Evolutionary conservation across 2,329 filamentous ascomycete genomes (phyloP).

Genomic region (Acrodontium crateriforme): DNA sequence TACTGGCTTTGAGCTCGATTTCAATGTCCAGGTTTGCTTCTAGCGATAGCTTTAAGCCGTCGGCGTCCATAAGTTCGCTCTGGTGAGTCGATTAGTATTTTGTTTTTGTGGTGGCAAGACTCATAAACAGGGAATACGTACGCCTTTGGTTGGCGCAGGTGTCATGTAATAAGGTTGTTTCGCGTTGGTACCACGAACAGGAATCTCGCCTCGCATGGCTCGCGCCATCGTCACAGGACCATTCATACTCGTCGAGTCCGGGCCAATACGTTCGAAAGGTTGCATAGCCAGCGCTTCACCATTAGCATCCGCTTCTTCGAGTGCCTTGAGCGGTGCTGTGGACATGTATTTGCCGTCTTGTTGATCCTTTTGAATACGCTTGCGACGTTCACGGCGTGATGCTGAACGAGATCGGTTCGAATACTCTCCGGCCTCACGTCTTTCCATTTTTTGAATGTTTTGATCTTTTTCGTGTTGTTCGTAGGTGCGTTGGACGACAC

Average conservation of each 20-base stretch:
- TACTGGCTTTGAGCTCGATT: conserved; percentile 72
- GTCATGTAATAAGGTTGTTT: conserved; percentile 32
- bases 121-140: too few relatives aligned
- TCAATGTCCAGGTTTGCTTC: conserved; percentile 73
- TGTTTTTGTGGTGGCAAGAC: too few relatives aligned
- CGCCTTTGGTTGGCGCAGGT: conserved; percentile 11
- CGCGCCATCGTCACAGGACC: conserved; percentile 41
- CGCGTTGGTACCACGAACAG: conserved; percentile 38
- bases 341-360: conserved; percentile 39
- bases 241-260: conserved; percentile 42
- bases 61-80: conserved; percentile 36
- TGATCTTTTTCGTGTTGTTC: conserved; percentile 34
- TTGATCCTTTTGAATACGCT: conserved; percentile 31
- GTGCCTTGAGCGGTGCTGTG: conserved; percentile 33
- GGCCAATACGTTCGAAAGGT: conserved; percentile 42
- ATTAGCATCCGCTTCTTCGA: conserved; percentile 39
- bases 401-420: conserved; percentile 32
- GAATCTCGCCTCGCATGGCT: conserved; percentile 41
- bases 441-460: conserved; percentile 21
- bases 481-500: conserved; percentile 25
- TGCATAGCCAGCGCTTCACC: conserved; percentile 34
- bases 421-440: conserved; percentile 22
- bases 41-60: conserved; percentile 57
- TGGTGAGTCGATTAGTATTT: too few relatives aligned
- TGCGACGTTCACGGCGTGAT: conserved; percentile 33